Conservation (phyloP, 345 rosid genomes). For the Salix exigua region DNA sequence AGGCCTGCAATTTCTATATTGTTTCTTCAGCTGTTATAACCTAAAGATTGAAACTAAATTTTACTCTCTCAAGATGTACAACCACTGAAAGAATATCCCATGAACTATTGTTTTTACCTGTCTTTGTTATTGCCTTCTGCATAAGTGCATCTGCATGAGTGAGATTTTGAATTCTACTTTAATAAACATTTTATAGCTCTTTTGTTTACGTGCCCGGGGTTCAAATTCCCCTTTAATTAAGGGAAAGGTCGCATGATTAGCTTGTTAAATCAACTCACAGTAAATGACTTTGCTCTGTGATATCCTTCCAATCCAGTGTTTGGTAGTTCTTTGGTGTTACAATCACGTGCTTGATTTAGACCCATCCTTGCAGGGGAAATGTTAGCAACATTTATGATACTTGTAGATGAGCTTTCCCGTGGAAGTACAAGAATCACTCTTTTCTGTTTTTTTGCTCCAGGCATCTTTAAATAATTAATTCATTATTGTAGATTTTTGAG, state of each 20-base stretch:
- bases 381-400: not conserved
- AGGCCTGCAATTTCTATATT: not conserved
- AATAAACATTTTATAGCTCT: no score
- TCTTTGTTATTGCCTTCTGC: not conserved
- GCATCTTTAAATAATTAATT: not conserved
- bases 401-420: not conserved
- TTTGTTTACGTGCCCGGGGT: no score
- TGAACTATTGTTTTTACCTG: not conserved
- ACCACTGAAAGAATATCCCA: not conserved
- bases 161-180: no score
- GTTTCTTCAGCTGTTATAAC: not conserved
- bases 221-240: not conserved
- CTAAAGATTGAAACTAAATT: not conserved
- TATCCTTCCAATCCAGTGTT: not conserved
- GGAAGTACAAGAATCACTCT: not conserved
- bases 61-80: not conserved
- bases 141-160: not conserved
- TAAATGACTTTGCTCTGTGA: no score
- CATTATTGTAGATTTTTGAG: constrained; percentile 44
- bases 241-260: not conserved
- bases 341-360: not conserved
- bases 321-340: not conserved
- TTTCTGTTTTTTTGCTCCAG: not conserved
- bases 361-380: not conserved
- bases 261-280: not conserved